phyloP scores from a whole-genome alignment of 106 monocot genomes.

The Allium sativum region DNA sequence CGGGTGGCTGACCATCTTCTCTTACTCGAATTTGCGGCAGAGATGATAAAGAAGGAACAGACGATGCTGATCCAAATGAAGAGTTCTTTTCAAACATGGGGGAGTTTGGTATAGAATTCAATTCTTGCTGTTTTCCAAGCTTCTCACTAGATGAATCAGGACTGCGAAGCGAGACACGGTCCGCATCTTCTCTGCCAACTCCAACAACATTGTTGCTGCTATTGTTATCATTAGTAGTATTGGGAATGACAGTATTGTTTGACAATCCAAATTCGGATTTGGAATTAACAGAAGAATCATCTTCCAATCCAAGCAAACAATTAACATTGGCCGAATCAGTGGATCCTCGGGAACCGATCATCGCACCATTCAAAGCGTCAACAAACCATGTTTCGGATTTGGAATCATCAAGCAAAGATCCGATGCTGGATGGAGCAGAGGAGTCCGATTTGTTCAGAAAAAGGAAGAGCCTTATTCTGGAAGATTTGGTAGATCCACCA shows the following conservation, averaged over 20 bases:
- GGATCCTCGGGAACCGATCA: constrained; percentile 43
- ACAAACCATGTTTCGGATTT: constrained; percentile 95
- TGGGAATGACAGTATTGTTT: not conserved
- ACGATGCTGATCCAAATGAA: constrained; percentile 74
- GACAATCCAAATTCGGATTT: not conserved
- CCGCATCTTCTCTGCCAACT: not conserved
- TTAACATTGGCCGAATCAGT: constrained; percentile 61
- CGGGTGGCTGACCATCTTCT: constrained; percentile 46
- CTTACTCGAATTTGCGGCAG: constrained; percentile 71
- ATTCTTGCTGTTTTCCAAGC: constrained; percentile 30
- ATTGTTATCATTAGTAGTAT: no score
- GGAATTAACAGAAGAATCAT: constrained; percentile 36
- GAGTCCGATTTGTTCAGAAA: constrained; percentile 68
- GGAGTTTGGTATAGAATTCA: constrained; percentile 65
- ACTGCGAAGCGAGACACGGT: constrained; percentile 15
- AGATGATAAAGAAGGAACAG: constrained; percentile 60
- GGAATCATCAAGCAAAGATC: constrained; percentile 69
- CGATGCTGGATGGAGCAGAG: constrained; percentile 37
- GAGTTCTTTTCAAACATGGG: constrained; percentile 66
- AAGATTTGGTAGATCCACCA: constrained; percentile 17
- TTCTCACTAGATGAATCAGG: constrained; percentile 33
- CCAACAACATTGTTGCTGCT: not conserved
- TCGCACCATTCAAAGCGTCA: constrained; percentile 80
- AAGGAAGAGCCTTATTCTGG: constrained; percentile 66
- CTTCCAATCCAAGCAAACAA: constrained; percentile 82